Base-by-base conservation (phyloP, 176 grass and related monocot species). In the Avena sativa region DNA sequence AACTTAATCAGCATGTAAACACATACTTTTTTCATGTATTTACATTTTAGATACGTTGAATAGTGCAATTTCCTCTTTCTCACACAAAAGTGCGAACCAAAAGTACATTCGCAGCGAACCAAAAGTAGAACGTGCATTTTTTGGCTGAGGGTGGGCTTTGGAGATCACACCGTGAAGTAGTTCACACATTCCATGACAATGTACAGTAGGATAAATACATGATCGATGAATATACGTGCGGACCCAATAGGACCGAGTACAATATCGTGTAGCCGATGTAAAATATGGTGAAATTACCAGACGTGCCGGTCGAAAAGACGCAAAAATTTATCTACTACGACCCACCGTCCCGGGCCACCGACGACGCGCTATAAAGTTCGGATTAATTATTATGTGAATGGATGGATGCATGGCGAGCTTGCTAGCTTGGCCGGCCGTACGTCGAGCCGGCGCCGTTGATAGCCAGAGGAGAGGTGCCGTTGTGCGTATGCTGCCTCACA, bases 281-380 rank as follows among this genome's bases (percentile, higher is more conserved):
- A 49, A 30, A 81, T 65, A 65, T 6, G 79, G 44, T 79, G n/a
- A 25, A 63, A 80, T 60, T 44, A 3, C 58, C 36, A n/a, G 53
- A 79, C 3, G 20, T 46, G 77, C n/a, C 43, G 43, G 25, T 64
- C 14, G 78, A 48, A 21, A 46, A 17, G 40, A 48, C 60, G 59
- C 59, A 65, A 81, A 81, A 81, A 50, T 80, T 81, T 81, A 81
- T 66, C 60, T 81, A 81, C 79, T 81, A 76, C 49, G 72, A 49
- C 47, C 26, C 74, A 19, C 79, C 79, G 43, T 63, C 60, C 23
- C 79, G 21, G 43, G 43, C 43, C 40, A 46, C 13, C 62, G 43
- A 80, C 43, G 11, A 38, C 3, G 76, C 32, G 17, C 0, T 52
- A 81, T 12, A 30, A 40, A 65, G 46, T 67, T 51, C 10, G 46